These are phyloP conservation scores for Eucalyptus cloeziana DNA, from an alignment of 345 rosid species.

Conservation along the genomic window DNA sequence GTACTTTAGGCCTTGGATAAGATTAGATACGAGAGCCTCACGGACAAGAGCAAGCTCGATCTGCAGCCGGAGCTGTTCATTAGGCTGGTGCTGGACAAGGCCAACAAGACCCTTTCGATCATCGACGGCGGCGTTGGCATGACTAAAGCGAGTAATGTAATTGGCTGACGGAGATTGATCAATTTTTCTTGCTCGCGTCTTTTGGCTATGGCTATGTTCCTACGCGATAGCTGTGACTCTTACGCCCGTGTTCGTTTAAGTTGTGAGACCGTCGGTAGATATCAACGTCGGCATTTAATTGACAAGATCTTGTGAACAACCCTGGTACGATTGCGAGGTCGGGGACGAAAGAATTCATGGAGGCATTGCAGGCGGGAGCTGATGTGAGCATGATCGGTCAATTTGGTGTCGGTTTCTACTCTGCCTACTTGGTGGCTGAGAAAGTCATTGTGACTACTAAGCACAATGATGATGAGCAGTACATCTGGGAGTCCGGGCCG, in stretches of 20 bases:
- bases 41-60: conserved; percentile 36
- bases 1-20: conserved; percentile 21
- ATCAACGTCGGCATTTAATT: not conserved
- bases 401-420: conserved; percentile 39
- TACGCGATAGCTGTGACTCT: not conserved
- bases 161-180: not conserved
- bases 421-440: conserved; percentile 34
- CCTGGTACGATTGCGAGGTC: conserved; percentile 37
- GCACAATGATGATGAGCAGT: conserved; percentile 34
- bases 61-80: conserved; percentile 32
- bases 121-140: conserved; percentile 30
- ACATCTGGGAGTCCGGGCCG: conserved; percentile 33
- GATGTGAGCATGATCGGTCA: conserved; percentile 45
- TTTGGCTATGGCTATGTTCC: not conserved
- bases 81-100: conserved; percentile 30
- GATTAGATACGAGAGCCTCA: conserved; percentile 26
- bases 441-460: conserved; percentile 28
- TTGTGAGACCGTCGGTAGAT: not conserved
- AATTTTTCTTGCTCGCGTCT: not conserved
- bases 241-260: too few species aligned
- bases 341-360: conserved; percentile 39
- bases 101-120: conserved; percentile 23
- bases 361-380: conserved; percentile 40
- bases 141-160: conserved; percentile 29
- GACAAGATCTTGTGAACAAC: conserved; percentile 31